Percentiles rank a stretch among this genome's conserved stretches.
Conservation (phyloP, 805 yeast species). For the Kuraishia capsulata region DNA sequence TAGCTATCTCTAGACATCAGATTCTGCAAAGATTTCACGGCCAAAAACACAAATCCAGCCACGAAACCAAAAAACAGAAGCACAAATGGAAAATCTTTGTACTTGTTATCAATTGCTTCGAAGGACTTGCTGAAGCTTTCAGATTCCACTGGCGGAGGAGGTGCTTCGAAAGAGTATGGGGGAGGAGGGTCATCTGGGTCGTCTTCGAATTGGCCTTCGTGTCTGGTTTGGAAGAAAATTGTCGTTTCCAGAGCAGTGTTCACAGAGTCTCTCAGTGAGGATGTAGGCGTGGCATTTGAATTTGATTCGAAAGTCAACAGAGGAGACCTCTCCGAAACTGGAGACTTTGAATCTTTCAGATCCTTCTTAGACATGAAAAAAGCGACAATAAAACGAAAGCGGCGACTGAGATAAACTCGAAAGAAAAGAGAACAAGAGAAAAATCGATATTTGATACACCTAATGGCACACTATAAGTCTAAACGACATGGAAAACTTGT, state of each 20-base stretch:
- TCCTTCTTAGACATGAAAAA: too few species aligned
- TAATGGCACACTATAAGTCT: too few species aligned
- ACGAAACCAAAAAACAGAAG: slow-evolving; percentile 35
- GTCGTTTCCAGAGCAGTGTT: neutral
- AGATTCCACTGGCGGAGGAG: slow-evolving; percentile 19
- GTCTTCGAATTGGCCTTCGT: neutral
- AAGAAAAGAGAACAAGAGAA: too few species aligned
- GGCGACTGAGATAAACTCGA: too few species aligned
- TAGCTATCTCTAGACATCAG: slow-evolving; percentile 44
- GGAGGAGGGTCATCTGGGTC: neutral
- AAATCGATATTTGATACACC: too few species aligned
- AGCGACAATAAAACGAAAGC: too few species aligned
- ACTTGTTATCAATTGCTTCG: slow-evolving; percentile 46
- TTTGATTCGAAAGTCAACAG: too few species aligned
- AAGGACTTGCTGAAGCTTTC: slow-evolving; percentile 59
- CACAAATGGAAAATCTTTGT: slow-evolving; percentile 67
- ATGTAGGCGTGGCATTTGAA: too few species aligned
- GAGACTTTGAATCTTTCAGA: too few species aligned
- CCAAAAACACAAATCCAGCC: slow-evolving; percentile 43
- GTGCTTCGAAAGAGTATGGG: slow-evolving; percentile 7
- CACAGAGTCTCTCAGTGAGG: neutral
- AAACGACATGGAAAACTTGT: too few species aligned
- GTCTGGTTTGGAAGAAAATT: neutral
- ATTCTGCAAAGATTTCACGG: slow-evolving; percentile 13
- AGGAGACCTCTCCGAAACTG: too few species aligned